A percentile compares a stretch with the other conserved stretches of the same genome.
Conservation (phyloP, 2,329 filamentous ascomycete species). For the Curvularia spicifera region DNA sequence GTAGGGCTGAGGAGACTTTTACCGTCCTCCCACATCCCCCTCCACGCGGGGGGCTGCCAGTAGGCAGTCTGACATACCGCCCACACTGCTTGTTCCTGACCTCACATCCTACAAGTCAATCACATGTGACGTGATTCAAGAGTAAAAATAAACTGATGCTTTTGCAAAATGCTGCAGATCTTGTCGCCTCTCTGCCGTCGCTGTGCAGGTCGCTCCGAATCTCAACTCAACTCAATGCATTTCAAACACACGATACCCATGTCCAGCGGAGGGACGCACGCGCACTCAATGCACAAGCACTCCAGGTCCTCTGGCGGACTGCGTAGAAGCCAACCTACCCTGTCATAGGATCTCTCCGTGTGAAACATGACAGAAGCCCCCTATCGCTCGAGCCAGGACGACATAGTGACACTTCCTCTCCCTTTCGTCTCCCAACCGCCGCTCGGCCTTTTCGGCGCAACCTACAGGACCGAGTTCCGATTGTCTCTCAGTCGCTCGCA, state of each 20-base stretch:
- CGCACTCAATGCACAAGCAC: constrained; percentile 6
- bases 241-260: constrained; percentile 6
- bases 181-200: background rate
- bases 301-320: background rate
- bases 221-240: background rate
- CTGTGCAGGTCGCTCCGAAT: constrained; percentile 1
- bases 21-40: background rate
- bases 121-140: background rate
- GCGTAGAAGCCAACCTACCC: constrained; percentile 2
- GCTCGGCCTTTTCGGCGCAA: constrained; percentile 6
- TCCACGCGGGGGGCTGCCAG: constrained; percentile 5
- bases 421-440: constrained; percentile 1
- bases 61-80: constrained; percentile 5
- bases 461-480: constrained; percentile 8
- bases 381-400: constrained; percentile 4
- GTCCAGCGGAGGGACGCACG: background rate
- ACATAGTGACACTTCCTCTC: constrained; percentile 4
- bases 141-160: background rate
- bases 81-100: background rate
- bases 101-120: background rate
- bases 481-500: constrained; percentile 1
- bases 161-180: background rate
- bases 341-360: constrained; percentile 1
- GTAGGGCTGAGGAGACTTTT: constrained; percentile 8
- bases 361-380: constrained; percentile 7